phyloP scores from a whole-genome alignment of 2,329 filamentous ascomycete genomes.

The Fusarium sp. region DNA sequence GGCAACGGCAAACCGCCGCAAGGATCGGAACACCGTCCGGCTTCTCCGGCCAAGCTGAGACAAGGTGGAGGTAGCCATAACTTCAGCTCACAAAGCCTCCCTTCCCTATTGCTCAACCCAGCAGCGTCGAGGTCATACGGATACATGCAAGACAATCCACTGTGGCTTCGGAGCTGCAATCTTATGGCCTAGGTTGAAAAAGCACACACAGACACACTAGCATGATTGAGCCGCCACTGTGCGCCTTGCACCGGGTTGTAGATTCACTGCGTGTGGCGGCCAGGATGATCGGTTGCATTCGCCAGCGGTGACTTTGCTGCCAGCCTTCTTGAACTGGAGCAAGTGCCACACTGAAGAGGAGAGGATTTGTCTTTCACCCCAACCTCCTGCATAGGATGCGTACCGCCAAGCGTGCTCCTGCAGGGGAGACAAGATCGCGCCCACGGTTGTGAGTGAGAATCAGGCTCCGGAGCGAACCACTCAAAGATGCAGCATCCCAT shows the following conservation, averaged over 20 bases:
- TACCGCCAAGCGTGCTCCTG: background rate
- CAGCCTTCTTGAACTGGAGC: background rate
- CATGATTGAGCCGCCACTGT: background rate
- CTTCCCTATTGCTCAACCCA: background rate
- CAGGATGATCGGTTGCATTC: background rate
- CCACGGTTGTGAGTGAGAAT: background rate
- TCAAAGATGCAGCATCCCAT: background rate
- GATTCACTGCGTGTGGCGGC: background rate
- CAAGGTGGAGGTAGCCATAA: background rate
- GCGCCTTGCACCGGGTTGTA: background rate
- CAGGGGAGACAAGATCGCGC: background rate
- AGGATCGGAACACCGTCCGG: background rate
- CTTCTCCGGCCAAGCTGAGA: background rate
- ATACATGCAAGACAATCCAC: no score
- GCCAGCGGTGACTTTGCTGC: background rate
- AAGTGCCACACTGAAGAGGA: background rate
- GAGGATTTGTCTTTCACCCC: background rate
- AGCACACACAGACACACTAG: background rate
- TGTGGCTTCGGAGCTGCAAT: background rate
- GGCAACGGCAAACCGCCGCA: background rate
- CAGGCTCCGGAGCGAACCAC: background rate
- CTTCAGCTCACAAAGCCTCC: background rate
- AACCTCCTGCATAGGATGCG: background rate
- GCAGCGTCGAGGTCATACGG: background rate
- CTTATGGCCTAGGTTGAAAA: background rate